These are phyloP conservation scores for Eremothecium gossypii DNA, from an alignment of 1,139 yeast genomes.

Conservation along the genomic window DNA sequence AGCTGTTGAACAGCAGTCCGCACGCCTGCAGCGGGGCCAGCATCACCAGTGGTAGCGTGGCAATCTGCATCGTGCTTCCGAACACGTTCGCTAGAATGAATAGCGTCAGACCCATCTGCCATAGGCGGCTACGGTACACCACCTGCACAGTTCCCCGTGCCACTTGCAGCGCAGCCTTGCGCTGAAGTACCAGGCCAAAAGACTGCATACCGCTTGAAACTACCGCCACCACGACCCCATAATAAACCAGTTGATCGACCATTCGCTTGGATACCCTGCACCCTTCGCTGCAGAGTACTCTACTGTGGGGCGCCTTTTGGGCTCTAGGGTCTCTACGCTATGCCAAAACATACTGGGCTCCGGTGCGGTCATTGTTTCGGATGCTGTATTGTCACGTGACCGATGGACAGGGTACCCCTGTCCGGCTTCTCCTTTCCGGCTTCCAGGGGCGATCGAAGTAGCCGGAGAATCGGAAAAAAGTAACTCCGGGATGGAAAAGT, in stretches of 20 bases:
- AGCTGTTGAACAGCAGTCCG: conserved; percentile 76
- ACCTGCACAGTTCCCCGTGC: conserved; percentile 22
- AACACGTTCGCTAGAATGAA: conserved; percentile 68
- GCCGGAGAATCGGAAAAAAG: too few relatives aligned
- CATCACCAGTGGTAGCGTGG: conserved; percentile 73
- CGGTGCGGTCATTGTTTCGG: too few relatives aligned
- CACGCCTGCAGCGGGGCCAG: conserved; percentile 79
- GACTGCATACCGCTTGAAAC: conserved; percentile 76
- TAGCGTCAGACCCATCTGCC: conserved; percentile 67
- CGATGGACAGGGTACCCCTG: too few relatives aligned
- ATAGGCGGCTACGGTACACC: conserved; percentile 49
- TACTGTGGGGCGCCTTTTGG: too few relatives aligned
- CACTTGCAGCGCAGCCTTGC: conserved; percentile 47
- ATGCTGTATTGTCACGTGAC: too few relatives aligned
- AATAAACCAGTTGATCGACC: conserved; percentile 14
- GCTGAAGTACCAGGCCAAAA: conserved; percentile 71
- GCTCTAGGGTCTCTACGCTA: too few relatives aligned
- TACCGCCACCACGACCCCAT: conserved; percentile 68
- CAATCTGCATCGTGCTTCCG: conserved; percentile 76
- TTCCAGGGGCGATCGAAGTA: too few relatives aligned
- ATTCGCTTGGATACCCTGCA: too few relatives aligned
- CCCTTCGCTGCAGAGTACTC: too few relatives aligned
- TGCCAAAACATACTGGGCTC: too few relatives aligned
- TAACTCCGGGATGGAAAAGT: too few relatives aligned
- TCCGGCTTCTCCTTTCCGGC: too few relatives aligned